Conservation (phyloP, 805 yeast genomes). For the Candida nitratophila region DNA sequence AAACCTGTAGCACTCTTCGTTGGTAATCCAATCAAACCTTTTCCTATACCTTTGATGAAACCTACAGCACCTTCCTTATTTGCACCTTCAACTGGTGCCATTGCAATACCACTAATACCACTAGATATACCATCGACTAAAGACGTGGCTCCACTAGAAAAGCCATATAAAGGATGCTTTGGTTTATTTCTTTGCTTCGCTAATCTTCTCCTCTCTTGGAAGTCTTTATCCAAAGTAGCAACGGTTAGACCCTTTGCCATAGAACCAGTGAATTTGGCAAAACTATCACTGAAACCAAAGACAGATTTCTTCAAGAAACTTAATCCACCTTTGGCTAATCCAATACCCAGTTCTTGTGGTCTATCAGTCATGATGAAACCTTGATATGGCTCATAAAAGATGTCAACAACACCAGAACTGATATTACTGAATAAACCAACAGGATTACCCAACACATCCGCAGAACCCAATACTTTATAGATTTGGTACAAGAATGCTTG, state of each 20-base stretch:
- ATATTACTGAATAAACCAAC: conserved; percentile 92
- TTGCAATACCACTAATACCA: conserved; percentile 85
- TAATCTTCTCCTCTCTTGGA: conserved; percentile 78
- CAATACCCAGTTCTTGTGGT: conserved; percentile 93
- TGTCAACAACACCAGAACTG: conserved; percentile 92
- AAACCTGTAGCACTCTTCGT: conserved; percentile 95
- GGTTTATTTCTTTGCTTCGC: conserved; percentile 74
- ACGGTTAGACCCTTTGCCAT: conserved; percentile 90
- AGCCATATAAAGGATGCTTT: conserved; percentile 76
- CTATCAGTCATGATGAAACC: conserved; percentile 92
- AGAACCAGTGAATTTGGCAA: conserved; percentile 89
- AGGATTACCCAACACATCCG: conserved; percentile 94
- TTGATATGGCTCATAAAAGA: conserved; percentile 94
- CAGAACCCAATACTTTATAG: conserved; percentile 90
- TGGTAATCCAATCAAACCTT: conserved; percentile 92
- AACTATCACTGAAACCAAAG: conserved; percentile 89
- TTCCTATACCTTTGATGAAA: conserved; percentile 88
- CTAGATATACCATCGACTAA: conserved; percentile 80
- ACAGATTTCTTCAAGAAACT: conserved; percentile 92
- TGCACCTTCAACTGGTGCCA: conserved; percentile 88
- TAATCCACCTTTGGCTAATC: conserved; percentile 91
- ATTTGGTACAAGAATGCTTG: conserved; percentile 89
- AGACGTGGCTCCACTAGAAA: conserved; percentile 82
- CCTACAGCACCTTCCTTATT: conserved; percentile 85
- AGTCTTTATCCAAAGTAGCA: conserved; percentile 79